phyloP scores from a whole-genome alignment of 495 filamentous ascomycete genomes.

The Aspergillus baeticus region DNA sequence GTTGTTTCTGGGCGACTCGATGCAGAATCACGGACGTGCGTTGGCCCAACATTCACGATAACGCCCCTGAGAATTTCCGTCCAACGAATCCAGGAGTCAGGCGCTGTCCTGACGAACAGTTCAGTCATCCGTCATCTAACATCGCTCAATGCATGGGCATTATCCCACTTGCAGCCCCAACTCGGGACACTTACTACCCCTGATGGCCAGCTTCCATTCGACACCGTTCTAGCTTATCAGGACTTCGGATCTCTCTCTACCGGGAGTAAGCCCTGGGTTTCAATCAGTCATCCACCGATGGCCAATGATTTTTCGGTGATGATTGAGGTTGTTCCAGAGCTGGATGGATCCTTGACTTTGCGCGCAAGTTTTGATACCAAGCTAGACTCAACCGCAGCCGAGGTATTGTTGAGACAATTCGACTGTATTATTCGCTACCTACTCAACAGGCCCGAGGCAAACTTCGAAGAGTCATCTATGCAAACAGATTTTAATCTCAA shows the following conservation, averaged over 20 bases:
- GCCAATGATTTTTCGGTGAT: conserved; percentile 27
- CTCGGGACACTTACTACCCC: conserved; percentile 19
- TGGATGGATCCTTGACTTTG: conserved; percentile 21
- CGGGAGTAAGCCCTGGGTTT: conserved; percentile 18
- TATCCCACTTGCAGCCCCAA: conserved; percentile 23
- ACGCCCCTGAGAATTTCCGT: conserved; percentile 53
- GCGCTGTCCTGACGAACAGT: conserved; percentile 12
- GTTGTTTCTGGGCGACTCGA: conserved; percentile 69
- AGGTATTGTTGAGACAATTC: conserved; percentile 29
- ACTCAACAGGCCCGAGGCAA: conserved; percentile 19
- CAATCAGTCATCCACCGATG: conserved; percentile 23
- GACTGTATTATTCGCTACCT: conserved; percentile 24
- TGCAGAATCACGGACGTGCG: conserved; percentile 54
- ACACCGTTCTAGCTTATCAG: conserved; percentile 25
- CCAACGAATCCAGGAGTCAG: conserved; percentile 7
- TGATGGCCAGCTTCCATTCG: conserved; percentile 20
- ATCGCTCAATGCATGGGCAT: conserved; percentile 17
- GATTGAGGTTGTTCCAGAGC: conserved; percentile 25
- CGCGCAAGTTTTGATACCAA: conserved; percentile 23
- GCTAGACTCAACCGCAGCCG: conserved; percentile 21
- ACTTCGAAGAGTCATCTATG: conserved; percentile 15
- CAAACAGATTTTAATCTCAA: conserved; percentile 15
- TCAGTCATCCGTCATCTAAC: conserved; percentile 20
- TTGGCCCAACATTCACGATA: conserved; percentile 78
- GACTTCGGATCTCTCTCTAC: conserved; percentile 21